Evolutionary conservation across 1,139 yeast species (phyloP).

Genomic region (Yamadazyma dushanensis): DNA sequence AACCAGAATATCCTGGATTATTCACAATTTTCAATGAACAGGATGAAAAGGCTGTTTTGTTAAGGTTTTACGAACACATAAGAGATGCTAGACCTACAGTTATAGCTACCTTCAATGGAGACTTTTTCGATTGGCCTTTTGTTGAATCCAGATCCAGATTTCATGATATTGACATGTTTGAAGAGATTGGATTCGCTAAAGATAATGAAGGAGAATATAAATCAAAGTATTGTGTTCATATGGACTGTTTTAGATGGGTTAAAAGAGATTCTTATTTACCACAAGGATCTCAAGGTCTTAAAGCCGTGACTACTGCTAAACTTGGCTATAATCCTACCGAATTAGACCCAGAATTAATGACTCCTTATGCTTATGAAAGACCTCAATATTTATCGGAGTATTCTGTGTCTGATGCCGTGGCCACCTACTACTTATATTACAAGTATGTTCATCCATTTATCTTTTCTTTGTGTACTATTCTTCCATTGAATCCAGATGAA

Average conservation of each 20-base stretch:
- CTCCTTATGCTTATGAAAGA: constrained; percentile 91
- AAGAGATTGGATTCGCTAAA: constrained; percentile 90
- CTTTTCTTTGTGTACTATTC: constrained; percentile 90
- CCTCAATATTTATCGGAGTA: constrained; percentile 94
- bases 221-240: constrained; percentile 88
- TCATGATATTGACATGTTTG: constrained; percentile 86
- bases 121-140: constrained; percentile 99
- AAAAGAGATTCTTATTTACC: constrained; percentile 96
- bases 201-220: constrained; percentile 93
- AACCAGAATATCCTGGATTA: constrained; percentile 89
- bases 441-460: constrained; percentile 97
- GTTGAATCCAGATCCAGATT: constrained; percentile 83
- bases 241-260: constrained; percentile 99
- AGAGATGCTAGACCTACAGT: constrained; percentile 89
- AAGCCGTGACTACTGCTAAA: constrained; percentile 96
- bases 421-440: constrained; percentile 93
- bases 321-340: constrained; percentile 96
- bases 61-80: constrained; percentile 85
- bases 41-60: constrained; percentile 72
- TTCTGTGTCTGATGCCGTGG: constrained; percentile 99
- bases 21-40: constrained; percentile 90
- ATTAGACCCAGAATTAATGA: constrained; percentile 96
- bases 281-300: constrained; percentile 97
- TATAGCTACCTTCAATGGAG: constrained; percentile 97
- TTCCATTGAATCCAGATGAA: constrained; percentile 96